phyloP scores from a whole-genome alignment of 2,329 filamentous ascomycete species.

The Metarhizium robertsii region DNA sequence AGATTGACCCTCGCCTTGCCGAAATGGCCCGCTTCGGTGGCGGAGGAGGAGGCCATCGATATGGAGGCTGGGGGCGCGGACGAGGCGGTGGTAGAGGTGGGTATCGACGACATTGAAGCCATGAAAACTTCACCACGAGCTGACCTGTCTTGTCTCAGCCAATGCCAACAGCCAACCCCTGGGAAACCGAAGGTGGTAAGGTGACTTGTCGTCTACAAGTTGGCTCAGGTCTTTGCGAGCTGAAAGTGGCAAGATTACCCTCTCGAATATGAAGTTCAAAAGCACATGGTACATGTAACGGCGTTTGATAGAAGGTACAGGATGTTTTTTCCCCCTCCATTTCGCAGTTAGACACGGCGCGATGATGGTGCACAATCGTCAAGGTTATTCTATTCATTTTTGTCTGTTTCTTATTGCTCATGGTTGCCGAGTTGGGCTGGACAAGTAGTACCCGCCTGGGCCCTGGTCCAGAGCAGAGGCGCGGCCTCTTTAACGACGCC shows the following conservation, averaged over 20 bases:
- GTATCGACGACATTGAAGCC: slow-evolving; percentile 25
- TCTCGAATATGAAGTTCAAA: neutral
- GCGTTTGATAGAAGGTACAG: slow-evolving; percentile 23
- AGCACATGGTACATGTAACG: slow-evolving; percentile 13
- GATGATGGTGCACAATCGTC: slow-evolving; percentile 4
- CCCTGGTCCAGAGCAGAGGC: neutral
- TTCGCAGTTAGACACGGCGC: slow-evolving; percentile 11
- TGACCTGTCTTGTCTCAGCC: slow-evolving; percentile 27
- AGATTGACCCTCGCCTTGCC: slow-evolving; percentile 88
- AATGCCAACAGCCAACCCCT: slow-evolving; percentile 43
- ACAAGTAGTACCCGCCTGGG: neutral
- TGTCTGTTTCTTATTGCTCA: slow-evolving; percentile 5
- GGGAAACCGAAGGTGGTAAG: slow-evolving; percentile 42
- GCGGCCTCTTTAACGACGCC: neutral
- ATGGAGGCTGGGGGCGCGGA: slow-evolving; percentile 62
- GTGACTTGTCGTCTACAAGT: slow-evolving; percentile 1
- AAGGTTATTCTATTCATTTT: slow-evolving; percentile 8
- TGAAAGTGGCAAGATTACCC: neutral
- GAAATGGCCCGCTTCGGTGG: slow-evolving; percentile 95
- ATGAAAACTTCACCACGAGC: slow-evolving; percentile 21
- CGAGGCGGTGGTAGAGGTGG: slow-evolving; percentile 41
- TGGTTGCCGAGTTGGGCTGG: neutral
- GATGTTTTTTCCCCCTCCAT: slow-evolving; percentile 9
- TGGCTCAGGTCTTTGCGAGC: neutral
- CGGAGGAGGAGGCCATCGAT: slow-evolving; percentile 68